Percentiles rank a stretch among this genome's conserved stretches.
Conservation (phyloP, 352 stramenopile genomes). For the Blastocystis sp. region DNA sequence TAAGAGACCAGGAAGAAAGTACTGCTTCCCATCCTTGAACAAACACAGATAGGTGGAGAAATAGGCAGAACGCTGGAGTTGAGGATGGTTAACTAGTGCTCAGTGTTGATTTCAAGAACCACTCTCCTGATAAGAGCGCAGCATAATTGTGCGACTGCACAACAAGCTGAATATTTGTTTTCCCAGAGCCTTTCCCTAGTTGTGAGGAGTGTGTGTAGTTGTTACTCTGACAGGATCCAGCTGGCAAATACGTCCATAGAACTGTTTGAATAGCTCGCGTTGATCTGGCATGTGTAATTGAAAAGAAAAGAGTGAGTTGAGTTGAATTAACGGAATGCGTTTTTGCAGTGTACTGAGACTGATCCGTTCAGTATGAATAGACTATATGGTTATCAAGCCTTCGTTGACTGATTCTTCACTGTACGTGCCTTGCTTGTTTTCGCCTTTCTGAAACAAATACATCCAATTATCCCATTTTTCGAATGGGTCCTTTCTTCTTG, state of each 20-base stretch:
- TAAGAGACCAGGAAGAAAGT: constrained; percentile 10
- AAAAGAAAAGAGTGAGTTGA: not conserved
- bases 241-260: not conserved
- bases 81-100: constrained; percentile 1
- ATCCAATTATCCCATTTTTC: constrained; percentile 3
- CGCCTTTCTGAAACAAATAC: not conserved
- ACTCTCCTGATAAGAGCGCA: constrained; percentile 36
- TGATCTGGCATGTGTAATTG: constrained; percentile 4
- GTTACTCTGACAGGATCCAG: constrained; percentile 1
- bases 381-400: too few species aligned
- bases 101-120: not conserved
- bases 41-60: not conserved
- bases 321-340: not conserved
- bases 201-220: not conserved
- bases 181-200: constrained; percentile 11
- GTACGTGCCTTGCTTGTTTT: not conserved
- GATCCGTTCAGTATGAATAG: too few species aligned
- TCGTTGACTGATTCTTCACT: too few species aligned
- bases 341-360: too few species aligned
- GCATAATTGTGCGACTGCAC: not conserved
- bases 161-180: constrained; percentile 7
- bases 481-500: constrained; percentile 43
- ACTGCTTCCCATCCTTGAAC: constrained; percentile 14
- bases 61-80: not conserved
- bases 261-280: constrained; percentile 34